Base-by-base conservation (phyloP, 2,329 filamentous ascomycete species). In the Sarocladiaceae sp. region DNA sequence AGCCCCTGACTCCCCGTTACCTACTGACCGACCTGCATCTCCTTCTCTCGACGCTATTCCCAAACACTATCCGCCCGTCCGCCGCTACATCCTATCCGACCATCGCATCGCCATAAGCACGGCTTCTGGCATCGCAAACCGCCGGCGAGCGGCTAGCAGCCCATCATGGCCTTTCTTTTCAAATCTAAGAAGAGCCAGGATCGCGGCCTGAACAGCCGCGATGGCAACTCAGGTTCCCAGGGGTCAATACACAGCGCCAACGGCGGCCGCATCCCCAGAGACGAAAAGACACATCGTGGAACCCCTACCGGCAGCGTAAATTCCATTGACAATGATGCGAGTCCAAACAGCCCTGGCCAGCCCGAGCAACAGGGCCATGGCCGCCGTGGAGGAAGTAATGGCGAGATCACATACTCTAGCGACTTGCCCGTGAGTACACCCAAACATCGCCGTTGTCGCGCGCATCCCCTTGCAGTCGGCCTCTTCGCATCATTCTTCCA, bases 301-400 rank as follows among this genome's bases (percentile, higher is more conserved):
- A 86, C 85, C 5, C 84, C 87, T 4, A 86, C 82, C n/a, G 82
- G 82, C 48, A 91, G 88, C 59, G 60, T 91, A 51, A 85, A 82
- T 60, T 90, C 86, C 2, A 65, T 89, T 43, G 79, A 80, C 48
- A 76, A 77, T 32, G 76, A 77, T 44, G 73, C 68, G 33, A 85
- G 82, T 53, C 82, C 83, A 12, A 85, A 85, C 53, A 76, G 83
- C 53, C 40, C 40, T 18, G 40, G 16, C n/a, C 40, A 43, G 19
- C 16, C 18, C 11, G 40, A 43, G 13, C 40, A 43, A 12, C 26
- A 26, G 10, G 73, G 72, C 52, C 76, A 77, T 51, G 59, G 71
- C 52, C 76, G 76, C 47, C 72, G 81, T 45, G 70, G 65, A n/a
- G 65, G 66, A 44, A 73, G 68, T 48, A 56, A 68, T 20, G 63